Evolutionary conservation across 495 filamentous ascomycete species (phyloP), one percentile per base, ranked within the genome.

Genomic region (Penicillium diatomitis): DNA sequence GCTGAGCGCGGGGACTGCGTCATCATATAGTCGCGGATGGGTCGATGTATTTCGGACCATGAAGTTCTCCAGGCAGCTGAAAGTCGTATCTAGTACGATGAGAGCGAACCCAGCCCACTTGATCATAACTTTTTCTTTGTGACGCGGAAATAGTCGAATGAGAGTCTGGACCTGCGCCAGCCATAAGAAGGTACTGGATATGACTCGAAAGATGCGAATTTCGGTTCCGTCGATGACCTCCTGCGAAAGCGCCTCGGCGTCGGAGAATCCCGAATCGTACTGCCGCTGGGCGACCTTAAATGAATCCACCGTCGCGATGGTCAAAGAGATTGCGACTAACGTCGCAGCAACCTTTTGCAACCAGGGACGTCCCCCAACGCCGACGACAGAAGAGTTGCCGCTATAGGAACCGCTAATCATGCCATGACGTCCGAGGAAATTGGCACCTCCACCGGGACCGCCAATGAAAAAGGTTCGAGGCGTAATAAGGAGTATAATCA

Each of bases 31-130:
- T 10, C 83, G 74, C 2, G 89, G 88, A 36, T 77, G 79, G 7
- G 69, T 72, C 0, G 71, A 77, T 11, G 73, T 72, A 12, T 78
- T 80, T 30, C 73, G 66, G n/a, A 71, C 67, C 30, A 86, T 71
- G 55, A 97, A 97, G 53, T 84, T 88, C 65, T 96, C 90, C 36
- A 97, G 77, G 38, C 84, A 86, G 51, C 83, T 85, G 58, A 98
- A 98, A 2, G 87, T 81, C 5, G 88, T 85, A 58, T 97, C 92
- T 30, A 97, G 73, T 2, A 88, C 75, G 53, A 98, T 96, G 39
- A 98, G 77, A 4, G 85, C 87, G 66, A 97, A 96, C 2, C 90
- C 92, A 6, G 88, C 85, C 92, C 92, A 98, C 69, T 96, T 97
- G 70, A 98, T 98, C 60, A 96, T 86, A 20, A 97, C 81, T 67